These are phyloP conservation scores for Penicillium digitatum DNA, from an alignment of 2,329 filamentous ascomycete genomes.

Conservation along the genomic window DNA sequence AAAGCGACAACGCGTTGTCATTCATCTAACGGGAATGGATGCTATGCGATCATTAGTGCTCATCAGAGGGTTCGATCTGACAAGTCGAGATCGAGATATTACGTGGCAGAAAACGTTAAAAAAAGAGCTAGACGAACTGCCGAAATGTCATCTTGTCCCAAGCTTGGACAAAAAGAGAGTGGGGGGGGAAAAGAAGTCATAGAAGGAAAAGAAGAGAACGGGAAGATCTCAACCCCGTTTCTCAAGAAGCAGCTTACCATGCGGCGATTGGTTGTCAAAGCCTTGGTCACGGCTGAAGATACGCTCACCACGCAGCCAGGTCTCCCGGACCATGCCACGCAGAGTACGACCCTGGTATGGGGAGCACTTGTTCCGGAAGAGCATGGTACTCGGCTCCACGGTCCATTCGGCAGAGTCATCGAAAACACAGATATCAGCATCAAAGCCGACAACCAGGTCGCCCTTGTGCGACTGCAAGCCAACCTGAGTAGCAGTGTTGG, in stretches of 20 bases:
- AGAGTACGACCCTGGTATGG: slow-evolving; percentile 82
- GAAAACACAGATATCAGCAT: slow-evolving; percentile 89
- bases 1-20: slow-evolving; percentile 23
- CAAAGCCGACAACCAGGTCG: slow-evolving; percentile 73
- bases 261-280: slow-evolving; percentile 36
- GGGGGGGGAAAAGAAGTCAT: slow-evolving; percentile 1
- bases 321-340: slow-evolving; percentile 74
- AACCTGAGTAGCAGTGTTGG: slow-evolving; percentile 83
- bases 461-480: slow-evolving; percentile 79
- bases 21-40: slow-evolving; percentile 28
- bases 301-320: slow-evolving; percentile 73
- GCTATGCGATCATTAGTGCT: slow-evolving; percentile 25
- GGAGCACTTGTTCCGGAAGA: slow-evolving; percentile 89
- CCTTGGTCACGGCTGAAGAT: slow-evolving; percentile 66
- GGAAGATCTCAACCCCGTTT: slow-evolving; percentile 30
- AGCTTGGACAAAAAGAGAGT: slow-evolving; percentile 10
- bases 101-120: slow-evolving; percentile 30
- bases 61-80: slow-evolving; percentile 13
- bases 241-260: slow-evolving; percentile 41
- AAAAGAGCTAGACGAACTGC: slow-evolving; percentile 31
- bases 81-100: slow-evolving; percentile 17
- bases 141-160: slow-evolving; percentile 12
- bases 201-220: slow-evolving; percentile 2
- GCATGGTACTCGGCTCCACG: slow-evolving; percentile 72
- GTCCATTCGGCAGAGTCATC: slow-evolving; percentile 78